Conservation (phyloP, 1,139 yeast species). For the Eremothecium cymbalariae region DNA sequence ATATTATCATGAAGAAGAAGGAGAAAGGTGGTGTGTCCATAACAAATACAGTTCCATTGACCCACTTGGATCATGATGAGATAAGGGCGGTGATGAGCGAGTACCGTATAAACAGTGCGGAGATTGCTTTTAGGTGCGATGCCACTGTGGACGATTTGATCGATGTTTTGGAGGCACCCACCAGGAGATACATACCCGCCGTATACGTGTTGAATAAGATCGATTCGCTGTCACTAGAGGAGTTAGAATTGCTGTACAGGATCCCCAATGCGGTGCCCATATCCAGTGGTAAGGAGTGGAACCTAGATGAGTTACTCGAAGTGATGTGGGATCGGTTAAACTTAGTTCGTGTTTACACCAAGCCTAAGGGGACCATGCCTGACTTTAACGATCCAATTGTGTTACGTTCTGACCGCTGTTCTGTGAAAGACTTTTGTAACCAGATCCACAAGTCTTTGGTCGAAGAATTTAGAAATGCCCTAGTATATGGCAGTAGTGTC, state of each 20-base stretch:
- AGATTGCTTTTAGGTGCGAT: conserved; percentile 91
- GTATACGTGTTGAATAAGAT: conserved; percentile 89
- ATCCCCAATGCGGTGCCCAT: conserved; percentile 97
- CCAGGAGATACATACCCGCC: conserved; percentile 91
- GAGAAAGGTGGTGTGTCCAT: conserved; percentile 94
- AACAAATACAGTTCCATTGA: conserved; percentile 86
- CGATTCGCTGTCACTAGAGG: conserved; percentile 90
- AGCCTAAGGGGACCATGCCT: conserved; percentile 90
- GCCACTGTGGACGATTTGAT: conserved; percentile 94
- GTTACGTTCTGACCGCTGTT: conserved; percentile 65
- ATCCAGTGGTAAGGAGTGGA: conserved; percentile 94
- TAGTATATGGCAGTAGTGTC: conserved; percentile 85
- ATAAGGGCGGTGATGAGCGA: conserved; percentile 94
- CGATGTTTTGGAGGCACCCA: conserved; percentile 85
- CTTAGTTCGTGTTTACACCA: conserved; percentile 90
- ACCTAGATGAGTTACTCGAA: conserved; percentile 85
- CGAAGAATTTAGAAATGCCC: conserved; percentile 85
- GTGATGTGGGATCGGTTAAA: conserved; percentile 90
- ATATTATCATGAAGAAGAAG: conserved; percentile 80
- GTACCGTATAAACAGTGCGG: conserved; percentile 93
- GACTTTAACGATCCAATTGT: conserved; percentile 95
- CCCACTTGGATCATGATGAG: conserved; percentile 86
- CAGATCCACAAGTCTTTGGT: conserved; percentile 91
- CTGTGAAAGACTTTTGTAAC: conserved; percentile 94
- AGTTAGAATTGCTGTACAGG: conserved; percentile 76